Percentiles rank a stretch among this genome's conserved stretches.
Evolutionary conservation across 2,329 filamentous ascomycete genomes (phyloP).

Genomic region (Colletotrichum lindemuthianum): DNA sequence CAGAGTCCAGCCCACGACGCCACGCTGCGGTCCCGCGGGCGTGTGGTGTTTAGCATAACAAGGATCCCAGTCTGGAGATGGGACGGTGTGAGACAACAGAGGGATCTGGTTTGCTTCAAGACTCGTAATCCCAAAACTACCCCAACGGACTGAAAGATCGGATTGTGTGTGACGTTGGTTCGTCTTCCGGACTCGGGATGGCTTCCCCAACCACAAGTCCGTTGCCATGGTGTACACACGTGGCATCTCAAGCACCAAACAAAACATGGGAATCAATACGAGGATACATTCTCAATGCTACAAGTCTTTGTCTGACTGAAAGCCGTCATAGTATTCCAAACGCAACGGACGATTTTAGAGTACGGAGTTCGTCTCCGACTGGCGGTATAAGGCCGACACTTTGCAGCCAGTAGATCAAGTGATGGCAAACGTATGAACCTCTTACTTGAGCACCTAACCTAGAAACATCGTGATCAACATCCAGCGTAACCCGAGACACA

Average conservation of each 20-base stretch:
- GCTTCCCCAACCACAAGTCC: slow-evolving; percentile 12
- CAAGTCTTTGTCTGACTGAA: no score
- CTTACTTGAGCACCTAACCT: not conserved
- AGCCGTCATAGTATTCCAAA: no score
- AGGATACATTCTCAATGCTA: no score
- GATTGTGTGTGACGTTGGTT: not conserved
- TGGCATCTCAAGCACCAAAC: not conserved
- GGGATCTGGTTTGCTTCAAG: slow-evolving; percentile 5
- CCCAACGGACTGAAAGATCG: slow-evolving; percentile 6
- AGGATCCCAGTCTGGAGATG: not conserved
- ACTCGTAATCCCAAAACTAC: not conserved
- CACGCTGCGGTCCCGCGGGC: no score
- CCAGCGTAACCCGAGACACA: fast-evolving
- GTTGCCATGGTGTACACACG: not conserved
- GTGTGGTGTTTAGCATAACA: no score
- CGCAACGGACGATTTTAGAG: no score
- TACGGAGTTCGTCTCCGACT: no score
- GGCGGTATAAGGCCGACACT: no score
- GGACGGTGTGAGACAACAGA: slow-evolving; percentile 15
- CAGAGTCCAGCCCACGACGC: no score
- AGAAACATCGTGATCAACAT: not conserved
- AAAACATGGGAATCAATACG: not conserved
- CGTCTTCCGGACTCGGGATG: not conserved
- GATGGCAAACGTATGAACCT: no score
- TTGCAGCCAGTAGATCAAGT: no score